Evolutionary conservation across 1,284 basidiomycete genomes (phyloP).

Genomic region (Sporisorium scitamineum): DNA sequence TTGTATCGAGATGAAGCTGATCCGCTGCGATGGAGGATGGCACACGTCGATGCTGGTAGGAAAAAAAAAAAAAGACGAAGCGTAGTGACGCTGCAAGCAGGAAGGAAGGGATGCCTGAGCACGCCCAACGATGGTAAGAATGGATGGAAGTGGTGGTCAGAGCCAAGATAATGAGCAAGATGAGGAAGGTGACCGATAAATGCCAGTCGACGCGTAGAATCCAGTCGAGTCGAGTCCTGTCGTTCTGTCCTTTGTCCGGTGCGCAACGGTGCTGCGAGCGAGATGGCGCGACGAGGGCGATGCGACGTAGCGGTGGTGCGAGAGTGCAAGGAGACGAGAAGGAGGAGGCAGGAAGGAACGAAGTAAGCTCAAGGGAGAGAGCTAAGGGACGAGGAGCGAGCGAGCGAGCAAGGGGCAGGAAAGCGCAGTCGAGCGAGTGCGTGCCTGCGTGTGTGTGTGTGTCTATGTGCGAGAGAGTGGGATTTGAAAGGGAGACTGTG

Average conservation of each 20-base stretch:
- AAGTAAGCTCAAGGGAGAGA: not conserved
- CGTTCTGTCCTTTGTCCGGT: not conserved
- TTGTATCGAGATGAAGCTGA: not conserved
- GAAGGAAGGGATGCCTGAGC: not conserved
- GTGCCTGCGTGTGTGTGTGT: slow-evolving; percentile 16
- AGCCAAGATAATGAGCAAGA: not conserved
- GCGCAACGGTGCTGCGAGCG: not conserved
- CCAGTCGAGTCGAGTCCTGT: not conserved
- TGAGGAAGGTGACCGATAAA: not conserved
- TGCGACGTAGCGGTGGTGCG: too few species aligned
- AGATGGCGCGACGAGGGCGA: not conserved
- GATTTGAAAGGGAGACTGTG: not conserved
- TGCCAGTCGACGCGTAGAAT: not conserved
- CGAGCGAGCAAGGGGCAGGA: slow-evolving; percentile 4
- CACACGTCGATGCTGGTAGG: not conserved
- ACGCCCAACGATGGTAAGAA: not conserved
- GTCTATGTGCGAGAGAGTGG: not conserved
- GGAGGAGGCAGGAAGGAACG: not conserved
- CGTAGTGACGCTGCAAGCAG: not conserved
- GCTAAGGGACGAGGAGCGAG: too few species aligned
- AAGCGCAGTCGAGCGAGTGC: slow-evolving; percentile 16
- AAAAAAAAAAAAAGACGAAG: not conserved
- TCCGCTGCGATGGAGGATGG: not conserved
- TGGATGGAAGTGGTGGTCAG: not conserved
- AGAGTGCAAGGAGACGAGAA: slow-evolving; percentile 2